These are phyloP conservation scores for Chlorella sp. DNA, from an alignment of 139 green algal genomes.

Conservation along the genomic window DNA sequence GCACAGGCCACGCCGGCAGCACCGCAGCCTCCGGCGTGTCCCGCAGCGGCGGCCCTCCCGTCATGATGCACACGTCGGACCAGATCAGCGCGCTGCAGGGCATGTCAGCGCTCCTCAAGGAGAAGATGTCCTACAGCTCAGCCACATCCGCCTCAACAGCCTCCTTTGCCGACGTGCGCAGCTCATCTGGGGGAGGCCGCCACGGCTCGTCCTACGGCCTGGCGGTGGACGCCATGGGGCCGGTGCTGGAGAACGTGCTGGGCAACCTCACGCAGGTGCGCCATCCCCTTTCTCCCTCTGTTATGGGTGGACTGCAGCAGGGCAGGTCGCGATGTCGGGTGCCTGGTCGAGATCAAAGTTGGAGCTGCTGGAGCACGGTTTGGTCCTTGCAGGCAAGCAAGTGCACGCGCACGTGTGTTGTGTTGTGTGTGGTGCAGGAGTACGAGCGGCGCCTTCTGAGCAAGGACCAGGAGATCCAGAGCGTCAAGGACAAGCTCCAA, in stretches of 20 bases:
- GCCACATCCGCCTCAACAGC: too few relatives aligned
- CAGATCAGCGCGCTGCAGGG: neutral
- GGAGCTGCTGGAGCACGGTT: too few relatives aligned
- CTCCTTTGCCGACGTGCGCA: constrained; percentile 1
- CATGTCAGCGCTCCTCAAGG: neutral
- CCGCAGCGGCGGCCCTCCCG: neutral
- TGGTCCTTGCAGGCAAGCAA: too few relatives aligned
- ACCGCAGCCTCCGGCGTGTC: constrained; percentile 1
- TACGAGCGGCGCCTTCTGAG: constrained; percentile 75
- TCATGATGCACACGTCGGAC: neutral
- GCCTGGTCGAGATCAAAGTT: too few relatives aligned
- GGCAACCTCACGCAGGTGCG: constrained; percentile 56
- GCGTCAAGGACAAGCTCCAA: constrained; percentile 21
- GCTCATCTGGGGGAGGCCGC: neutral
- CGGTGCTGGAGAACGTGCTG: constrained; percentile 66
- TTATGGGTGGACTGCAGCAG: too few relatives aligned
- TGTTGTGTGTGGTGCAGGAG: too few relatives aligned
- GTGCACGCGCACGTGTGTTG: too few relatives aligned
- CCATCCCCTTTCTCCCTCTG: too few relatives aligned
- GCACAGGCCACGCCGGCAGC: constrained; percentile 14
- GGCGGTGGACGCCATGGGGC: constrained; percentile 59
- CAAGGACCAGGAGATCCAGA: constrained; percentile 72
- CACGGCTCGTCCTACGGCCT: constrained; percentile 12
- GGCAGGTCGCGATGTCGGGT: too few relatives aligned
- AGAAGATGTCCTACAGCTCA: constrained; percentile 3